phyloP scores from a whole-genome alignment of 2,329 filamentous ascomycete genomes.

The Trichoderma brevicompactum region DNA sequence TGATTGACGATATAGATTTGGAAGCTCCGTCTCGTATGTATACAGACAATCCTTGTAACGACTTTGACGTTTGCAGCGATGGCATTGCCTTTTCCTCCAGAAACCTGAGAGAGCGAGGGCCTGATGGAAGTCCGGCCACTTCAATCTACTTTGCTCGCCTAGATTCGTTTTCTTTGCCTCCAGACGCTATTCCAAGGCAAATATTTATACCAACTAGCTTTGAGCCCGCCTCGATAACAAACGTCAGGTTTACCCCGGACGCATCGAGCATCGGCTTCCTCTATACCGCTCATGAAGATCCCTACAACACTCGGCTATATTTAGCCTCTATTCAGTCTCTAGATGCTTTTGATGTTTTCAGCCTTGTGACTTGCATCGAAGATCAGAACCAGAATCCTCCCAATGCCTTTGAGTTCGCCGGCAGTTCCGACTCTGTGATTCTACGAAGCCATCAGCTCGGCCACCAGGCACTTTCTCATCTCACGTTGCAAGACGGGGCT shows the following conservation, averaged over 20 bases:
- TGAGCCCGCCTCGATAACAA: conserved; percentile 28
- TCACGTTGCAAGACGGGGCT: conserved; percentile 40
- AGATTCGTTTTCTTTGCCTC: conserved; percentile 38
- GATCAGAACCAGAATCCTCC: conserved; percentile 37
- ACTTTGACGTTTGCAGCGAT: conserved; percentile 42
- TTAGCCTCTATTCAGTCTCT: conserved; percentile 35
- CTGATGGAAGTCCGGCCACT: conserved; percentile 29
- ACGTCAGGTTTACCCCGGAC: conserved; percentile 46
- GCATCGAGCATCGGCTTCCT: conserved; percentile 45
- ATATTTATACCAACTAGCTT: conserved; percentile 34
- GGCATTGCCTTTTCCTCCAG: conserved; percentile 44
- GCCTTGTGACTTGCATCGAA: conserved; percentile 9
- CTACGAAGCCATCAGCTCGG: conserved; percentile 43
- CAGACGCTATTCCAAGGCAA: conserved; percentile 32
- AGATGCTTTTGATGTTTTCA: conserved; percentile 27
- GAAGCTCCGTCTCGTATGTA: conserved; percentile 40
- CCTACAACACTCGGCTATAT: conserved; percentile 39
- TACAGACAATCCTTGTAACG: conserved; percentile 30
- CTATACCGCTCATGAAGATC: conserved; percentile 34
- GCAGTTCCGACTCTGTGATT: conserved; percentile 42
- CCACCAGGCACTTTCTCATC: conserved; percentile 40
- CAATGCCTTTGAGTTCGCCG: conserved; percentile 42
- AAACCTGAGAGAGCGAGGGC: conserved; percentile 29
- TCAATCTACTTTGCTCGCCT: conserved; percentile 43
- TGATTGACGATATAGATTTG: conserved; percentile 39